phyloP scores from a whole-genome alignment of 441 rosid genomes.

The Pelargonium cotyledonis region DNA sequence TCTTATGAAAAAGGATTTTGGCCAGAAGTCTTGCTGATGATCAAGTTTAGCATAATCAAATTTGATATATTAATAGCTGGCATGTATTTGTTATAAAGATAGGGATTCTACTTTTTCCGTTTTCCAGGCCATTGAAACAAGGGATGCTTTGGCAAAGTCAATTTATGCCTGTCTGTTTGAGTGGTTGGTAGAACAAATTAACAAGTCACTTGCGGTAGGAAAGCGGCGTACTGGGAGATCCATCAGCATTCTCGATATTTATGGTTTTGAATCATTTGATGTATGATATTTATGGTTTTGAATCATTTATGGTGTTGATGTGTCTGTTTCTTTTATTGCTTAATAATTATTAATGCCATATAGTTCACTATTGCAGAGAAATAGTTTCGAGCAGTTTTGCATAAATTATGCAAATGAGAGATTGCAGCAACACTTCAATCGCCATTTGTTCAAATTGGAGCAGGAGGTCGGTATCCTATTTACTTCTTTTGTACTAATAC shows the following conservation, averaged over 20 bases:
- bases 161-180: slow-evolving; percentile 87
- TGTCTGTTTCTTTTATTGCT: slow-evolving; percentile 12
- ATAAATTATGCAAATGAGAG: slow-evolving; percentile 99
- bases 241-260: slow-evolving; percentile 97
- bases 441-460: slow-evolving; percentile 95
- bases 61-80: background rate
- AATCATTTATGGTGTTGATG: slow-evolving; percentile 1
- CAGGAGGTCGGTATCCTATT: slow-evolving; percentile 62
- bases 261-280: slow-evolving; percentile 97
- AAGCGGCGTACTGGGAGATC: slow-evolving; percentile 93
- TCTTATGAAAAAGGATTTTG: background rate
- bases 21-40: background rate
- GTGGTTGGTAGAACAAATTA: slow-evolving; percentile 96
- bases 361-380: slow-evolving; percentile 52
- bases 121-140: slow-evolving; percentile 83
- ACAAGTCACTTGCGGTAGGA: slow-evolving; percentile 95
- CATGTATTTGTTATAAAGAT: background rate
- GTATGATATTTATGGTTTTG: no score
- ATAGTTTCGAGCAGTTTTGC: slow-evolving; percentile 99
- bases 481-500: slow-evolving; percentile 7
- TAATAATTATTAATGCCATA: slow-evolving; percentile 20
- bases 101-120: slow-evolving; percentile 15
- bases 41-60: background rate
- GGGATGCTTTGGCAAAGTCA: slow-evolving; percentile 98
- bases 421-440: slow-evolving; percentile 96